phyloP scores from a whole-genome alignment of 106 monocot species.

The Vanilla planifolia region DNA sequence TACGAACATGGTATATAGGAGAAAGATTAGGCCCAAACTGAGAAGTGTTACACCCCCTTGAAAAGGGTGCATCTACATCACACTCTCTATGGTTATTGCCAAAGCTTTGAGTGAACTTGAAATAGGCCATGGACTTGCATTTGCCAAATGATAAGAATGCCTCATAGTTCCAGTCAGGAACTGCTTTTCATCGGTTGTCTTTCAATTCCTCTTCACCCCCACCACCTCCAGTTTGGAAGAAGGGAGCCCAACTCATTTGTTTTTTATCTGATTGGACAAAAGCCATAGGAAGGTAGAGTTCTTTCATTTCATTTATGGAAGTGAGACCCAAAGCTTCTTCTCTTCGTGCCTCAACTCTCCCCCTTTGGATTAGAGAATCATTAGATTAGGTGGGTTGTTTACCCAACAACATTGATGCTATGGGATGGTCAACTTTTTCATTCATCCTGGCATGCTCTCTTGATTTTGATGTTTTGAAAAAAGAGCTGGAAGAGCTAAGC shows the following conservation, averaged over 20 bases:
- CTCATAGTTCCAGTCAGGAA: background rate
- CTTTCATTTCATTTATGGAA: background rate
- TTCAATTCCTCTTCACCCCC: constrained; percentile 3
- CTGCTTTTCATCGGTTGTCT: background rate
- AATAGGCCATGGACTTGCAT: constrained; percentile 28
- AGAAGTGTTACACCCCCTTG: background rate
- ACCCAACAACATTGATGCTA: constrained; percentile 6
- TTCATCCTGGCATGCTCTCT: background rate
- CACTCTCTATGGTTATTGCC: constrained; percentile 19
- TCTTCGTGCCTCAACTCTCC: background rate
- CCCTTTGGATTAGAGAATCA: background rate
- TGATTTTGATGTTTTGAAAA: background rate
- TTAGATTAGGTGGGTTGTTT: background rate
- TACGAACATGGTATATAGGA: constrained; percentile 9
- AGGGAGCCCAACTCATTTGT: background rate
- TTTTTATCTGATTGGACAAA: background rate
- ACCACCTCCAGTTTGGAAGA: background rate
- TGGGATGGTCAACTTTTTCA: background rate
- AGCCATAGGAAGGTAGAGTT: background rate
- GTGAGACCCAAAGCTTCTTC: background rate
- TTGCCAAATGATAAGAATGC: constrained; percentile 28
- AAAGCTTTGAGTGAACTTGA: constrained; percentile 25
- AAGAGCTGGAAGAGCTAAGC: no score
- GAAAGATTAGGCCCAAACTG: constrained; percentile 3
- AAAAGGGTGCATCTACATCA: constrained; percentile 3